These are phyloP conservation scores for Ustilago xerochloae DNA, from an alignment of 1,284 basidiomycete genomes.

Conservation along the genomic window DNA sequence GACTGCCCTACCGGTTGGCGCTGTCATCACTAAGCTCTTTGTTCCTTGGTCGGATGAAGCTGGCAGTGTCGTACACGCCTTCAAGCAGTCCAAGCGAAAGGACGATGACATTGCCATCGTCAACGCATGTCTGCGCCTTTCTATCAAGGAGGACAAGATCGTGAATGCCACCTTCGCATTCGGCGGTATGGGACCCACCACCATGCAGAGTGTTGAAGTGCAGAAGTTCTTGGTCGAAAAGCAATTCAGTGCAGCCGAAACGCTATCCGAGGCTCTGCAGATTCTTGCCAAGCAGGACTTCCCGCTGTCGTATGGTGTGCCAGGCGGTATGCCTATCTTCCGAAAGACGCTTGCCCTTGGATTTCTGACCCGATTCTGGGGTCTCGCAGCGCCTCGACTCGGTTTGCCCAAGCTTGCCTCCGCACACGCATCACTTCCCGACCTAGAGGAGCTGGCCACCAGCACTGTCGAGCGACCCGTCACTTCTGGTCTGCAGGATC, in stretches of 20 bases:
- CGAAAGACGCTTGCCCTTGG: conserved; percentile 68
- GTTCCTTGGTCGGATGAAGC: conserved; percentile 49
- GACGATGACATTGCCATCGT: conserved; percentile 70
- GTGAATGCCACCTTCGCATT: conserved; percentile 61
- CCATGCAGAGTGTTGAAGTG: conserved; percentile 52
- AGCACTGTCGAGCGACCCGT: conserved; percentile 43
- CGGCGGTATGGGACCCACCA: conserved; percentile 68
- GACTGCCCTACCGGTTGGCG: conserved; percentile 64
- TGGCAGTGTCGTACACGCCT: conserved; percentile 61
- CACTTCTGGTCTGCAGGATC: conserved; percentile 52
- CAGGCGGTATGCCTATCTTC: conserved; percentile 69
- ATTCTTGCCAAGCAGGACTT: conserved; percentile 61
- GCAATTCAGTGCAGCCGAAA: conserved; percentile 16
- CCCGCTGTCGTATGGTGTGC: conserved; percentile 65
- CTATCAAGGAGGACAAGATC: conserved; percentile 40
- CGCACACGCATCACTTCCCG: conserved; percentile 20
- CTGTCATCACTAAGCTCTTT: conserved; percentile 61
- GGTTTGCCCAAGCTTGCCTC: conserved; percentile 23
- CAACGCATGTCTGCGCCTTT: conserved; percentile 61
- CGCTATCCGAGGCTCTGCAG: conserved; percentile 26
- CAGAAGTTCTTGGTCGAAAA: conserved; percentile 48
- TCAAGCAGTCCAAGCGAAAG: conserved; percentile 69
- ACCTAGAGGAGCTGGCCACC: conserved; percentile 48
- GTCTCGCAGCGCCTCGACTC: conserved; percentile 50
- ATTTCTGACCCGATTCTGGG: conserved; percentile 68